These are phyloP conservation scores for Phytophthora chlamydospora DNA, from an alignment of 352 stramenopile species.

Conservation along the genomic window DNA sequence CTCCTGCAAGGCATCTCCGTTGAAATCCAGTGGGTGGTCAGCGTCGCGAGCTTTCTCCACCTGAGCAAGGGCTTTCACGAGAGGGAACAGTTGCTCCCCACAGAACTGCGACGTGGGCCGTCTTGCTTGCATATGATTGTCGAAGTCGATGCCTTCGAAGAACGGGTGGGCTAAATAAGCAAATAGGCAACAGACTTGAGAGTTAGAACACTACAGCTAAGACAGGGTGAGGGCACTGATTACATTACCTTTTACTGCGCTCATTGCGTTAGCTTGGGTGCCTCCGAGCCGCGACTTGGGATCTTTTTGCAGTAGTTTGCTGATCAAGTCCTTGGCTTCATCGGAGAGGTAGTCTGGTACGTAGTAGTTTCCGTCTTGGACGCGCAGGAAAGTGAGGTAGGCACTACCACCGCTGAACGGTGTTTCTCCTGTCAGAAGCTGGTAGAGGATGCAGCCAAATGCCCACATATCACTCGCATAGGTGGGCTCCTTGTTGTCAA, in stretches of 20 bases:
- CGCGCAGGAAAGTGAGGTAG: slow-evolving; percentile 82
- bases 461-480: slow-evolving; percentile 77
- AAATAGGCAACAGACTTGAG: slow-evolving; percentile 2
- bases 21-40: slow-evolving; percentile 32
- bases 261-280: slow-evolving; percentile 39
- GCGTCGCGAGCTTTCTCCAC: slow-evolving; percentile 44
- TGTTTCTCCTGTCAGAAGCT: slow-evolving; percentile 81
- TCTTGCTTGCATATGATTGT: slow-evolving; percentile 50
- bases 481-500: slow-evolving; percentile 79
- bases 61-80: slow-evolving; percentile 48
- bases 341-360: slow-evolving; percentile 71
- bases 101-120: slow-evolving; percentile 49
- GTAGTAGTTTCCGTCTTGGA: slow-evolving; percentile 65
- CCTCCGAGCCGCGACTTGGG: slow-evolving; percentile 40
- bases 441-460: slow-evolving; percentile 78
- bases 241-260: slow-evolving; percentile 63
- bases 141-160: slow-evolving; percentile 74
- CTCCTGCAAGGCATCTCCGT: slow-evolving; percentile 41
- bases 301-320: slow-evolving; percentile 55
- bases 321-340: slow-evolving; percentile 67
- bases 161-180: slow-evolving; percentile 66
- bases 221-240: neutral
- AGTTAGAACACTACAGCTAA: neutral
- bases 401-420: slow-evolving; percentile 79
- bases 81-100: slow-evolving; percentile 48